Evolutionary conservation across 257 asterid genomes (phyloP).

Genomic region (Solanum bulbocastanum): DNA sequence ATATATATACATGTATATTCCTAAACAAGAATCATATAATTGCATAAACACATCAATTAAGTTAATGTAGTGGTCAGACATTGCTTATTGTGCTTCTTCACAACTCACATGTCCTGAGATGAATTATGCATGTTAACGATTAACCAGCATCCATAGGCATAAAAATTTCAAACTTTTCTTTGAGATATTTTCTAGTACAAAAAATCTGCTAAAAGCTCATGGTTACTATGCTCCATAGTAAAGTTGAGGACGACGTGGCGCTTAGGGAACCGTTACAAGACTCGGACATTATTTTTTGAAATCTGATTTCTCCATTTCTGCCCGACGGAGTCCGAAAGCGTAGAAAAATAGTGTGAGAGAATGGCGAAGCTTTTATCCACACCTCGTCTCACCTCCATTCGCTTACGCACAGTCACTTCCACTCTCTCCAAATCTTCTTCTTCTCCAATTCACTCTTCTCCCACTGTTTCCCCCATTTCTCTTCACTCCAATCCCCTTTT

Average conservation of each 20-base stretch:
- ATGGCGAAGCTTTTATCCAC: conserved; percentile 30
- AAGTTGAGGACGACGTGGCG: conserved; percentile 12
- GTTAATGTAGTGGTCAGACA: too few species aligned
- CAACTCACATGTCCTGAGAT: too few species aligned
- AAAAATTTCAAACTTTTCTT: too few species aligned
- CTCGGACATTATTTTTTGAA: background rate
- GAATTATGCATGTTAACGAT: too few species aligned
- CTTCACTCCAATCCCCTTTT: background rate
- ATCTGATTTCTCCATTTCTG: background rate
- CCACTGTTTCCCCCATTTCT: background rate
- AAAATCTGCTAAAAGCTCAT: too few species aligned
- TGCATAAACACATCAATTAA: too few species aligned
- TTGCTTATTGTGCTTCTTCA: too few species aligned
- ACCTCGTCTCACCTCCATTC: conserved; percentile 27
- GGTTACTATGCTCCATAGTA: background rate
- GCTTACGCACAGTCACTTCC: conserved; percentile 34
- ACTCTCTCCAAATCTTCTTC: conserved; percentile 13
- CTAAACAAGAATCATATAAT: too few species aligned
- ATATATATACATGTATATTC: too few species aligned
- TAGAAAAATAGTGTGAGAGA: background rate
- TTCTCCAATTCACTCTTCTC: conserved; percentile 3
- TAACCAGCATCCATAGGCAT: too few species aligned
- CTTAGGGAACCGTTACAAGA: background rate
- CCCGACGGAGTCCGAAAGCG: background rate
- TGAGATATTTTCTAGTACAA: too few species aligned